These are phyloP conservation scores for Claviceps quebecensis DNA, from an alignment of 2,329 filamentous ascomycete species.

Conservation along the genomic window DNA sequence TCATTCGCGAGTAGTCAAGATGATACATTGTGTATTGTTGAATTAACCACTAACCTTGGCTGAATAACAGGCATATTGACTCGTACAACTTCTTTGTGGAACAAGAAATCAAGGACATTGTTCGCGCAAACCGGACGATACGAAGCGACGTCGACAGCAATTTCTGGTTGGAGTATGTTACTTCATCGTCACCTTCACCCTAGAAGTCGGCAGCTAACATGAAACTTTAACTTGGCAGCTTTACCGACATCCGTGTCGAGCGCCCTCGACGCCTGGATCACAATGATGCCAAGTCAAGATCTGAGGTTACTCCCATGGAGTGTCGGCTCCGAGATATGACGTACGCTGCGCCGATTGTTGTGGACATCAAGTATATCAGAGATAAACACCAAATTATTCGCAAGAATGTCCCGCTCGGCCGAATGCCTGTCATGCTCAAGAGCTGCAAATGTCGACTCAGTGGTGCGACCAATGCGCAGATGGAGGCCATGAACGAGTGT, in stretches of 20 bases:
- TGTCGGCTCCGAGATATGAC: constrained; percentile 93
- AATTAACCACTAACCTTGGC: constrained; percentile 7
- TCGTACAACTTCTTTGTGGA: constrained; percentile 98
- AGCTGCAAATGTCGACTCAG: constrained; percentile 85
- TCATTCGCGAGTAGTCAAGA: background rate
- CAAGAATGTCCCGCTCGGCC: constrained; percentile 67
- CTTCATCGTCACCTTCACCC: constrained; percentile 8
- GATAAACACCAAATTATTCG: constrained; percentile 63
- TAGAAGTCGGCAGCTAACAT: background rate
- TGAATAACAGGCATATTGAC: constrained; percentile 57
- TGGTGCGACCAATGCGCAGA: constrained; percentile 71
- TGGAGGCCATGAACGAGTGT: constrained; percentile 90
- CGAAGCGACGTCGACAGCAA: constrained; percentile 84
- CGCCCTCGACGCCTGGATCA: constrained; percentile 66
- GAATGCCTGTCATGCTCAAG: constrained; percentile 92
- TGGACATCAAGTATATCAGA: constrained; percentile 82
- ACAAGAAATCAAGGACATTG: constrained; percentile 91
- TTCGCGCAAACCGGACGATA: constrained; percentile 77
- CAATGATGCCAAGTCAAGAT: constrained; percentile 54
- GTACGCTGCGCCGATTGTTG: constrained; percentile 88
- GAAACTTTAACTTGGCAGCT: constrained; percentile 24
- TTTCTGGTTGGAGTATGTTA: constrained; percentile 64
- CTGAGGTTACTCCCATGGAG: constrained; percentile 83
- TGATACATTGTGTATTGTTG: background rate
- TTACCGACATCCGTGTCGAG: constrained; percentile 80